These are phyloP conservation scores for Phycomyces nitens DNA, from an alignment of 192 early-diverging fungal species.

Conservation along the genomic window DNA sequence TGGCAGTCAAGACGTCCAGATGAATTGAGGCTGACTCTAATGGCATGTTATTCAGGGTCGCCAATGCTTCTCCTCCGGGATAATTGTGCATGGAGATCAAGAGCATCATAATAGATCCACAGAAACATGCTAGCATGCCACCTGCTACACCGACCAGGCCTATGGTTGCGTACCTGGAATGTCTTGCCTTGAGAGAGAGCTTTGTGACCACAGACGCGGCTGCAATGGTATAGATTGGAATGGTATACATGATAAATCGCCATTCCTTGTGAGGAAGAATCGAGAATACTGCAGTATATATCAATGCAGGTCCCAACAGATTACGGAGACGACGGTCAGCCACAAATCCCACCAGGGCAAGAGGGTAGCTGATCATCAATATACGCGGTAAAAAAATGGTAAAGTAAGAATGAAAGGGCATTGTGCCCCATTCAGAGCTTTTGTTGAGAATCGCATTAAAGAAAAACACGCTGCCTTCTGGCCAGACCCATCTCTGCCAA, in stretches of 20 bases:
- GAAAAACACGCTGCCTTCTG: constrained; percentile 68
- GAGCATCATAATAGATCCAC: constrained; percentile 37
- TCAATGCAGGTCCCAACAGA: constrained; percentile 50
- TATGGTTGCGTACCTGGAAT: constrained; percentile 36
- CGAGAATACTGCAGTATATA: constrained; percentile 68
- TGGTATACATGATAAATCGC: constrained; percentile 85
- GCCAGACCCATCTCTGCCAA: constrained; percentile 70
- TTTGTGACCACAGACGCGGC: constrained; percentile 53
- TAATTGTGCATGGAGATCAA: constrained; percentile 78
- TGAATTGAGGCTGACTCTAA: constrained; percentile 40
- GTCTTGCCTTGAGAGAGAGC: constrained; percentile 32
- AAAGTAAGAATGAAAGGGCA: constrained; percentile 75
- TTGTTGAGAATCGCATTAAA: constrained; percentile 74
- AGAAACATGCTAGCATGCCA: constrained; percentile 22
- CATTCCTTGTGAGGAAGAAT: constrained; percentile 91
- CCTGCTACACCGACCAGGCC: constrained; percentile 18
- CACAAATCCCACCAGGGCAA: constrained; percentile 50
- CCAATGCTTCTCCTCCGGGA: constrained; percentile 81
- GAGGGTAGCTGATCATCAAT: constrained; percentile 64
- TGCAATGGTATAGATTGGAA: constrained; percentile 76
- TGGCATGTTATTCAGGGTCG: constrained; percentile 29
- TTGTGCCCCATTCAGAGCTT: constrained; percentile 64
- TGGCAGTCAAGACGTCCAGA: constrained; percentile 71
- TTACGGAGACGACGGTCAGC: constrained; percentile 44
- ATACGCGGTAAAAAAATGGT: constrained; percentile 71